A percentile compares a stretch with the other conserved stretches of the same genome.
phyloP scores from a whole-genome alignment of 495 filamentous ascomycete genomes.

The Hypoxylon trugodes region DNA sequence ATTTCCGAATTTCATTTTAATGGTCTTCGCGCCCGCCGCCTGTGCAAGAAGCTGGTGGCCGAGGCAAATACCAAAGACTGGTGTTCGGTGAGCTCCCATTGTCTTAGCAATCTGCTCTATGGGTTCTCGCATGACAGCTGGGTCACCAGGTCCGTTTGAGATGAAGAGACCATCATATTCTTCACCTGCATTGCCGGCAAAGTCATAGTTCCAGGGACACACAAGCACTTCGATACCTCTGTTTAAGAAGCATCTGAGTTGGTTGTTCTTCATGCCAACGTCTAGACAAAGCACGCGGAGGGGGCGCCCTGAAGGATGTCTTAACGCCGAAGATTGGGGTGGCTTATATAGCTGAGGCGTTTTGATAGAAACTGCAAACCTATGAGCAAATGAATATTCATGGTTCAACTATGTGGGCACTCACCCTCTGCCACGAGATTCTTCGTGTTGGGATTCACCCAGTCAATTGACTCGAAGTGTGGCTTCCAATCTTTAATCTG shows the following conservation, averaged over 20 bases:
- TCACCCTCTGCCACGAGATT: slow-evolving; percentile 95
- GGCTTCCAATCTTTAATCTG: slow-evolving; percentile 65
- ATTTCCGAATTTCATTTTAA: slow-evolving; percentile 99
- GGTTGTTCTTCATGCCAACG: slow-evolving; percentile 97
- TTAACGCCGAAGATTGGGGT: slow-evolving; percentile 65
- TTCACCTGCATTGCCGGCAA: slow-evolving; percentile 73
- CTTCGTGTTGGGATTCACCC: slow-evolving; percentile 89
- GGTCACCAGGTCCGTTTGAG: slow-evolving; percentile 96
- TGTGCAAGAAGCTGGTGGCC: slow-evolving; percentile 94
- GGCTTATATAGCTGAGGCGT: slow-evolving; percentile 84
- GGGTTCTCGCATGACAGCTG: slow-evolving; percentile 79
- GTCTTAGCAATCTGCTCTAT: slow-evolving; percentile 77
- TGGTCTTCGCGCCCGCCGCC: slow-evolving; percentile 85
- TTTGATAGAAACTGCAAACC: slow-evolving; percentile 78
- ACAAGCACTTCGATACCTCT: slow-evolving; percentile 95
- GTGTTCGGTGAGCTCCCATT: slow-evolving; percentile 76
- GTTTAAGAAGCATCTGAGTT: slow-evolving; percentile 88
- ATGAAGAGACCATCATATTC: slow-evolving; percentile 97
- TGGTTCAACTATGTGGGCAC: slow-evolving; percentile 40
- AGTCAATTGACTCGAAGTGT: slow-evolving; percentile 77
- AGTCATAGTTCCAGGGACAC: slow-evolving; percentile 95
- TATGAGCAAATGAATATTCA: slow-evolving; percentile 40
- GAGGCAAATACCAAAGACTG: slow-evolving; percentile 96
- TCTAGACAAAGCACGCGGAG: slow-evolving; percentile 91
- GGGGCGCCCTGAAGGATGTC: slow-evolving; percentile 85